Conservation (phyloP, 805 yeast species). For the Yarrowia keelungensis region DNA sequence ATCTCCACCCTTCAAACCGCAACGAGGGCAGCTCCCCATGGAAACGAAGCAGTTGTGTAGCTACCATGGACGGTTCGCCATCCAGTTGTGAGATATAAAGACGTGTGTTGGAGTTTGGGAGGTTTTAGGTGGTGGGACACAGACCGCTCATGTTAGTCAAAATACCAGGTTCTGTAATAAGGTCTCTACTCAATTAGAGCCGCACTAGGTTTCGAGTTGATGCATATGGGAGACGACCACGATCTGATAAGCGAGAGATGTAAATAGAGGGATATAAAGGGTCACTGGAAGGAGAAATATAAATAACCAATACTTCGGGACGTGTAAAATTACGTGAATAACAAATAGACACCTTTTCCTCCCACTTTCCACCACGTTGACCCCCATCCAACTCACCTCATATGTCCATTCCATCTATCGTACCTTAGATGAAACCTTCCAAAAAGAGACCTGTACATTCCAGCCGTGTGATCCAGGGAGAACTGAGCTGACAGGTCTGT, state of each 20-base stretch:
- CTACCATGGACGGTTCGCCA: constrained; percentile 14
- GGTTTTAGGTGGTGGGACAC: neutral
- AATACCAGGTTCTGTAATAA: no score
- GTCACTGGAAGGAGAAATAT: no score
- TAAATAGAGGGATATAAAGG: no score
- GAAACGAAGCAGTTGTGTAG: constrained; percentile 36
- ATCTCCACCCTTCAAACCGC: constrained; percentile 20
- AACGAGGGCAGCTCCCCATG: constrained; percentile 29
- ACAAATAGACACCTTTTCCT: neutral
- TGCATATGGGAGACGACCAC: neutral
- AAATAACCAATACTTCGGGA: no score
- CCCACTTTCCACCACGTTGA: neutral
- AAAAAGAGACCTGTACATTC: constrained; percentile 5
- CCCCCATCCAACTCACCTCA: neutral
- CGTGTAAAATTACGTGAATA: no score
- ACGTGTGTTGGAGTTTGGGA: neutral
- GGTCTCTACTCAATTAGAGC: neutral
- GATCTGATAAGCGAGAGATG: neutral
- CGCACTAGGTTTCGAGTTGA: constrained; percentile 1
- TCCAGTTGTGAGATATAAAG: neutral
- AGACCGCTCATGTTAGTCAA: neutral
- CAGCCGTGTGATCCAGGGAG: neutral
- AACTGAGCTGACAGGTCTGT: no score
- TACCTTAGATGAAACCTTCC: constrained; percentile 16
- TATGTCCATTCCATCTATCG: constrained; percentile 3